phyloP scores from a whole-genome alignment of 371 early-diverging fungal genomes.

The Mucor velutinosus region DNA sequence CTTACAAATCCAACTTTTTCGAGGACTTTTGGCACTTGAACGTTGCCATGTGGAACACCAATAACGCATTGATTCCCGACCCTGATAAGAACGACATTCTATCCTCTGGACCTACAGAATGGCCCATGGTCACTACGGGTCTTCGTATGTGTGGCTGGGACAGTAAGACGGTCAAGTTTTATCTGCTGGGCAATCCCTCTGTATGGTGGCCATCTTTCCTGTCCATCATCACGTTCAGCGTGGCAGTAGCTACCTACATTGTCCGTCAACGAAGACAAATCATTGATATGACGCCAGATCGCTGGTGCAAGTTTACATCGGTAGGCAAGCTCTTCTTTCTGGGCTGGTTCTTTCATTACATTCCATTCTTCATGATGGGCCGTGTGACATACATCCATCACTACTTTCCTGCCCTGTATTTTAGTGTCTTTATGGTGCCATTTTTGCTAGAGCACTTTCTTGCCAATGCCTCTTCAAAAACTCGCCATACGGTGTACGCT shows the following conservation, averaged over 20 bases:
- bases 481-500: slow-evolving; percentile 41
- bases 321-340: slow-evolving; percentile 72
- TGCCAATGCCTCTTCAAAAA: neutral
- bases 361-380: slow-evolving; percentile 98
- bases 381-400: slow-evolving; percentile 98
- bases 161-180: slow-evolving; percentile 86
- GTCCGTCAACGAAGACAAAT: slow-evolving; percentile 68
- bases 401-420: slow-evolving; percentile 98
- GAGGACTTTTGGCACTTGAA: slow-evolving; percentile 92
- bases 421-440: slow-evolving; percentile 80
- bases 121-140: slow-evolving; percentile 93
- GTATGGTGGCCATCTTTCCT: slow-evolving; percentile 91
- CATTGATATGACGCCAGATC: slow-evolving; percentile 55
- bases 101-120: slow-evolving; percentile 90
- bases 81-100: slow-evolving; percentile 92
- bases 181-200: slow-evolving; percentile 94
- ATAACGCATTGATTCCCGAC: slow-evolving; percentile 97
- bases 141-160: slow-evolving; percentile 98
- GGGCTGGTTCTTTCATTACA: slow-evolving; percentile 97
- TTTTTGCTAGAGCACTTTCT: slow-evolving; percentile 78
- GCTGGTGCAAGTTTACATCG: slow-evolving; percentile 71
- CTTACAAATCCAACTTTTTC: slow-evolving; percentile 78
- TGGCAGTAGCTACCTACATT: slow-evolving; percentile 47
- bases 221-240: slow-evolving; percentile 56
- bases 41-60: slow-evolving; percentile 95